These are phyloP conservation scores for Aspergillus sclerotioniger DNA, from an alignment of 495 filamentous ascomycete species.

Conservation along the genomic window DNA sequence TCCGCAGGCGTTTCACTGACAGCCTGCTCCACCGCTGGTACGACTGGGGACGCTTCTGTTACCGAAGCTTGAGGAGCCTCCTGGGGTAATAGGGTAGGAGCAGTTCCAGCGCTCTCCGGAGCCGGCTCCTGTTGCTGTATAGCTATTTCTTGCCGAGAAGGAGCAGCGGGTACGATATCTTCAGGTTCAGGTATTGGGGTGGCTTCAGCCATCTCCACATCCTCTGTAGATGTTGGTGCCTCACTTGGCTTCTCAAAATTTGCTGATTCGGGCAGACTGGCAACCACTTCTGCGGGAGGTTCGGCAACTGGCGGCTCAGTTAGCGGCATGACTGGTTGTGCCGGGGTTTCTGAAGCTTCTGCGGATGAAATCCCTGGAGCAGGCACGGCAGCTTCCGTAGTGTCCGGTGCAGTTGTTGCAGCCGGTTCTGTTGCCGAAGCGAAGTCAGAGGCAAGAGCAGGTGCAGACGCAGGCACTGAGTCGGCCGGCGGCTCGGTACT, in stretches of 20 bases:
- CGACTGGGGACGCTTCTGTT: slow-evolving; percentile 1
- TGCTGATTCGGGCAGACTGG: slow-evolving; percentile 2
- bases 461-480: slow-evolving; percentile 9
- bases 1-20: slow-evolving; percentile 3
- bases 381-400: neutral
- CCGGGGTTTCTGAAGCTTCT: slow-evolving; percentile 19
- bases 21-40: slow-evolving; percentile 7
- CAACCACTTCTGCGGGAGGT: slow-evolving; percentile 6
- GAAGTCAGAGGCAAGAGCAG: slow-evolving; percentile 2
- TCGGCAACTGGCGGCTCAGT: slow-evolving; percentile 14
- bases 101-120: slow-evolving; percentile 5
- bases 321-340: slow-evolving; percentile 10
- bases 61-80: neutral
- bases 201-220: slow-evolving; percentile 25
- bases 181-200: neutral
- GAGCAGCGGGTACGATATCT: neutral
- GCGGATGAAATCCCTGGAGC: slow-evolving; percentile 24
- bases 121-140: slow-evolving; percentile 3
- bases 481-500: slow-evolving; percentile 26
- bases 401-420: slow-evolving; percentile 17
- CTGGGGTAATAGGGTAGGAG: slow-evolving; percentile 4
- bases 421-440: slow-evolving; percentile 10
- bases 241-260: slow-evolving; percentile 11
- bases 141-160: neutral
- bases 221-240: slow-evolving; percentile 27